phyloP scores from a whole-genome alignment of 371 early-diverging fungal species.

The Haplosporangium sp. region DNA sequence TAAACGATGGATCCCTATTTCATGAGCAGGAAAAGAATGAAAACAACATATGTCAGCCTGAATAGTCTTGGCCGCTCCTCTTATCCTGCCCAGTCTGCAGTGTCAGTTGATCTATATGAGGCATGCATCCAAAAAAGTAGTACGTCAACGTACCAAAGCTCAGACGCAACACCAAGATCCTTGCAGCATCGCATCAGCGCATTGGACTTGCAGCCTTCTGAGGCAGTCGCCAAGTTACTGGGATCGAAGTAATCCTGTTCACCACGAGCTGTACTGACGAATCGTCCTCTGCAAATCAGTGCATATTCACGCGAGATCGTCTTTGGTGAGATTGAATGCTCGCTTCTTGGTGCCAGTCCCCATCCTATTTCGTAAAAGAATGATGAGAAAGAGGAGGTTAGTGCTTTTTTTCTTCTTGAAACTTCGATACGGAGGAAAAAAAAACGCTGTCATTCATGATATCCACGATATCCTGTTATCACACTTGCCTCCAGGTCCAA shows the following conservation, averaged over 20 bases:
- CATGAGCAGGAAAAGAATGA: not conserved
- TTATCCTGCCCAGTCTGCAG: too few species aligned
- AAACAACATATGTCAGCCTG: not conserved
- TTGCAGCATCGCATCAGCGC: constrained; percentile 98
- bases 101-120: too few species aligned
- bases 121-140: not conserved
- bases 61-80: too few species aligned
- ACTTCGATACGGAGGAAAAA: not conserved
- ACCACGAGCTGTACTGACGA: constrained; percentile 94
- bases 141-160: constrained; percentile 76
- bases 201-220: constrained; percentile 94
- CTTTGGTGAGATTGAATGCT: constrained; percentile 82
- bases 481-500: constrained; percentile 92
- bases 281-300: constrained; percentile 86
- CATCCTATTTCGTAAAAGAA: constrained; percentile 61
- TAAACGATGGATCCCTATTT: constrained; percentile 85
- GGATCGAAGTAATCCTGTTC: constrained; percentile 92
- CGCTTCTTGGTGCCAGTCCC: constrained; percentile 93
- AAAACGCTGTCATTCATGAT: not conserved
- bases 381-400: too few species aligned
- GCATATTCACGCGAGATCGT: constrained; percentile 94
- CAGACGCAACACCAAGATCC: constrained; percentile 93
- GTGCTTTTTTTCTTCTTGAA: not conserved
- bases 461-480: not conserved
- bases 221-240: constrained; percentile 82